Evolutionary conservation across 805 yeast species (phyloP).

Genomic region (Yarrowia osloensis): DNA sequence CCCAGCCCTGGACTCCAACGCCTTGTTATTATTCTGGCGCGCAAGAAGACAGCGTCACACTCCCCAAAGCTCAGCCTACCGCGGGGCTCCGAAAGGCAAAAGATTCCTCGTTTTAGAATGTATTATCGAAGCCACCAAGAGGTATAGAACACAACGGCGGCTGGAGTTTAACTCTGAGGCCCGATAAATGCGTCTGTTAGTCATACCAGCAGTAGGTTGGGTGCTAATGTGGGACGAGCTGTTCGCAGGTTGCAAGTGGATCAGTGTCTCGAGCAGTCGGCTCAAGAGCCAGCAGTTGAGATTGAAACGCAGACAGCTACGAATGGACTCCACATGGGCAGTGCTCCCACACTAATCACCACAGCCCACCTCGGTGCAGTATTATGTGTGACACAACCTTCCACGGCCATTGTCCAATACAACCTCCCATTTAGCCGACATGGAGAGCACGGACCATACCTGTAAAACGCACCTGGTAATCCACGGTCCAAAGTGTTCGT

Average conservation of each 20-base stretch:
- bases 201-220: neutral
- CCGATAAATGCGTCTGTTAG: conserved; percentile 1
- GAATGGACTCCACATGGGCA: neutral
- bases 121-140: conserved; percentile 8
- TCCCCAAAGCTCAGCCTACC: neutral
- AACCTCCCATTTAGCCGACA: neutral
- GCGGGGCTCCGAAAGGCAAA: neutral
- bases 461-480: neutral
- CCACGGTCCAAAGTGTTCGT: neutral
- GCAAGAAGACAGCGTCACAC: neutral
- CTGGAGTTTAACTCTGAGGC: neutral
- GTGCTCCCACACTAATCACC: neutral
- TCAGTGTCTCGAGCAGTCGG: neutral
- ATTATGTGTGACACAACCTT: neutral
- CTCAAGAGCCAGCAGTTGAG: no score
- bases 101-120: neutral
- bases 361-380: no score
- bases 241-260: no score
- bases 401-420: neutral
- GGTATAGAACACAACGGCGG: conserved; percentile 24
- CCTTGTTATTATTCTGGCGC: neutral
- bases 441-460: neutral
- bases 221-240: neutral
- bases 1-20: neutral
- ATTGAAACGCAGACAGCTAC: no score